These are phyloP conservation scores for Amylocystis lapponica DNA, from an alignment of 768 basidiomycete genomes.

Conservation along the genomic window DNA sequence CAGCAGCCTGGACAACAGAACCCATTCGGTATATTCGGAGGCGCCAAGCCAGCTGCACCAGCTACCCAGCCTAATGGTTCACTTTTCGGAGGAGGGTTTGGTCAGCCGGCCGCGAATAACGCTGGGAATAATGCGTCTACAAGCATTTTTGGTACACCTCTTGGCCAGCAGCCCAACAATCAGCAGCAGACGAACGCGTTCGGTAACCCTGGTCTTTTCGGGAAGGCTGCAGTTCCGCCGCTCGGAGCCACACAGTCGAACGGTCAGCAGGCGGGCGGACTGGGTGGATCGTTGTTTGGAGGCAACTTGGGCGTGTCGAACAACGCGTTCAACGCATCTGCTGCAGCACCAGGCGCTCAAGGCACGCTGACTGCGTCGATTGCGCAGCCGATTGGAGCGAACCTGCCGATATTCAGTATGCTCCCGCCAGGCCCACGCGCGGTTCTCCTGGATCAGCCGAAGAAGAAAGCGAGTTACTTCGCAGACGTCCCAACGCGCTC, in stretches of 20 bases:
- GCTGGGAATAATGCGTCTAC: conserved; percentile 22
- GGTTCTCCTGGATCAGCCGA: conserved; percentile 53
- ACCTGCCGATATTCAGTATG: conserved; percentile 69
- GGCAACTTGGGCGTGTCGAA: conserved; percentile 22
- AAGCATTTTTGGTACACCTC: conserved; percentile 46
- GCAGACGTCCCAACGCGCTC: conserved; percentile 72
- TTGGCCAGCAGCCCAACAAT: conserved; percentile 37
- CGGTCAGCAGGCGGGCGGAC: conserved; percentile 30
- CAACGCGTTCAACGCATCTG: conserved; percentile 33
- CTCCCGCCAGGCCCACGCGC: conserved; percentile 67
- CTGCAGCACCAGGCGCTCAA: conserved; percentile 29
- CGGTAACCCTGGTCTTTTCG: conserved; percentile 43
- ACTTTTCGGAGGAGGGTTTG: conserved; percentile 38
- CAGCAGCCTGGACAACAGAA: conserved; percentile 33
- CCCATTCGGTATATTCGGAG: conserved; percentile 27
- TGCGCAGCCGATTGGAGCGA: conserved; percentile 73
- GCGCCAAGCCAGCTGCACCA: conserved; percentile 26
- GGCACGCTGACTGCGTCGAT: conserved; percentile 78
- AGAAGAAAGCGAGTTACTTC: conserved; percentile 76
- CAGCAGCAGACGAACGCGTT: conserved; percentile 36
- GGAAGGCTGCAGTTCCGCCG: conserved; percentile 44
- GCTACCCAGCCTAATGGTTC: conserved; percentile 14
- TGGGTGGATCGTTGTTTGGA: conserved; percentile 27
- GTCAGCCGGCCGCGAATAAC: conserved; percentile 34
- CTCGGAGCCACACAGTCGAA: conserved; percentile 40